These are phyloP conservation scores for Geotrichum fermentans DNA, from an alignment of 1,139 yeast species.

Conservation along the genomic window DNA sequence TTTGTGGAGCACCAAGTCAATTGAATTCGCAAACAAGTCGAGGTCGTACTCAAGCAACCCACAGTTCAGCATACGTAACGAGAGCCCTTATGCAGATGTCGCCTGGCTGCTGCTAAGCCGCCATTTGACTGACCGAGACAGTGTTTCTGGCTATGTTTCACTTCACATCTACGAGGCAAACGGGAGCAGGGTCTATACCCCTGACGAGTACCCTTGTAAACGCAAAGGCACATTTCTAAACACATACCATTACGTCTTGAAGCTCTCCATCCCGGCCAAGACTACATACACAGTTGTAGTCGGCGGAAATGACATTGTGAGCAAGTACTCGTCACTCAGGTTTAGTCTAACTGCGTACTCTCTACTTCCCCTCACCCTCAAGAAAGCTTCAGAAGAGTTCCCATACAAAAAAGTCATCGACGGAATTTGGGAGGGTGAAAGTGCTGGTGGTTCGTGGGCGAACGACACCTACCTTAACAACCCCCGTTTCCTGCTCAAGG, in stretches of 20 bases:
- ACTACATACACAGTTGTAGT: slow-evolving; percentile 28
- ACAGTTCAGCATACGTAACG: slow-evolving; percentile 47
- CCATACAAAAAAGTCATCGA: slow-evolving; percentile 29
- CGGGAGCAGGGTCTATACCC: slow-evolving; percentile 21
- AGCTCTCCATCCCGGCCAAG: slow-evolving; percentile 28
- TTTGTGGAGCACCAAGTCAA: slow-evolving; percentile 25
- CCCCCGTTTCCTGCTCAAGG: slow-evolving; percentile 53
- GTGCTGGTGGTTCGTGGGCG: slow-evolving; percentile 57
- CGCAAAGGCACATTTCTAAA: slow-evolving; percentile 30
- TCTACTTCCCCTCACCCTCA: slow-evolving; percentile 31
- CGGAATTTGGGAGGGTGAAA: slow-evolving; percentile 49
- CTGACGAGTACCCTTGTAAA: slow-evolving; percentile 24
- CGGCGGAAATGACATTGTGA: slow-evolving; percentile 33
- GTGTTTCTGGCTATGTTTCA: slow-evolving; percentile 24
- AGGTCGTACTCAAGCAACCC: slow-evolving; percentile 41
- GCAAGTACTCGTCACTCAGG: slow-evolving; percentile 24
- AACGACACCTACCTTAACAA: slow-evolving; percentile 49
- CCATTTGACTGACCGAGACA: slow-evolving; percentile 24
- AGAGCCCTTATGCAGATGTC: slow-evolving; percentile 31
- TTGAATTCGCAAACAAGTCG: slow-evolving; percentile 17
- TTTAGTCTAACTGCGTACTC: slow-evolving; percentile 44
- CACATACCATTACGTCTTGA: slow-evolving; percentile 30
- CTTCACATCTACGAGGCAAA: slow-evolving; percentile 27
- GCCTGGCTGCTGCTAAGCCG: slow-evolving; percentile 50
- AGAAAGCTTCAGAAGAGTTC: slow-evolving; percentile 36